phyloP scores from a whole-genome alignment of 2,329 filamentous ascomycete genomes.

The Epichloe scottii region DNA sequence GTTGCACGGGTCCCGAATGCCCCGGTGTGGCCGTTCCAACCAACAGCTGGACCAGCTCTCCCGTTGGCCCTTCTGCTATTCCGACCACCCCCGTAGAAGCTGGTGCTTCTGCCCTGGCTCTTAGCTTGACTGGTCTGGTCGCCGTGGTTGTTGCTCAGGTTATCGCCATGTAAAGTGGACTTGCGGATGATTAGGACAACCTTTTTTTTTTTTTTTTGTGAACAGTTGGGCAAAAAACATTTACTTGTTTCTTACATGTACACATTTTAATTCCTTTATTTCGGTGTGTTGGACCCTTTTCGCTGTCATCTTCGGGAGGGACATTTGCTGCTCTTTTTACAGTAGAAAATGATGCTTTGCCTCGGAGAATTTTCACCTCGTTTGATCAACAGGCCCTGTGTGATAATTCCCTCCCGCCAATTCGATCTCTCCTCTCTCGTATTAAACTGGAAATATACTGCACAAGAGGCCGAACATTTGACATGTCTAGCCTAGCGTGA shows the following conservation, averaged over 20 bases:
- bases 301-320: background rate
- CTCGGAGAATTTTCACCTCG: too few species aligned
- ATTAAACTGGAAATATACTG: too few species aligned
- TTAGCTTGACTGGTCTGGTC: slow-evolving; percentile 15
- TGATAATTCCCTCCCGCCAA: too few species aligned
- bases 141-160: slow-evolving; percentile 16
- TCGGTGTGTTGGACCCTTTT: background rate
- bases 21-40: slow-evolving; percentile 8
- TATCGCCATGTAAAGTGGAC: slow-evolving; percentile 14
- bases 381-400: too few species aligned
- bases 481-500: too few species aligned
- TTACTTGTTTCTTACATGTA: background rate
- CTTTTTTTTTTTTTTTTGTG: background rate
- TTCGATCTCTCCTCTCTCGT: too few species aligned
- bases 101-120: slow-evolving; percentile 26
- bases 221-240: background rate
- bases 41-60: slow-evolving; percentile 6
- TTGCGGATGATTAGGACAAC: background rate
- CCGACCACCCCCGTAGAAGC: slow-evolving; percentile 29
- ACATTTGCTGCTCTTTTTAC: background rate
- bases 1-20: too few species aligned
- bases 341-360: too few species aligned
- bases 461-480: too few species aligned
- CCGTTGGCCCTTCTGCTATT: slow-evolving; percentile 6
- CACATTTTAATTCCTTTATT: background rate